These are phyloP conservation scores for Aspergillus hancockii DNA, from an alignment of 495 filamentous ascomycete genomes.

Conservation along the genomic window DNA sequence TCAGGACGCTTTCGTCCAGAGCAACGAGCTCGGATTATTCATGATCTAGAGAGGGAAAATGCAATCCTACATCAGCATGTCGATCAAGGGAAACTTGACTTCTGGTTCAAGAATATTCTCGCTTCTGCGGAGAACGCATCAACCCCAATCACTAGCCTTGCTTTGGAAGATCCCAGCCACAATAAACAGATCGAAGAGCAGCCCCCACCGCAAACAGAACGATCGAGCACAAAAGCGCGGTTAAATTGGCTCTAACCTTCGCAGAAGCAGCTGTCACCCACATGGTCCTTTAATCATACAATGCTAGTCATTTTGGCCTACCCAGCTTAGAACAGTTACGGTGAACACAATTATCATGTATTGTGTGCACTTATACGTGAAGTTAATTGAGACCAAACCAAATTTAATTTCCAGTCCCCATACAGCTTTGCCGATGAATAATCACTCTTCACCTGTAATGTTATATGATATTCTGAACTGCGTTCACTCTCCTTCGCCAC, in stretches of 20 bases:
- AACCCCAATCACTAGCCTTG: not conserved
- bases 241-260: constrained; percentile 22
- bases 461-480: not conserved
- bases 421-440: not conserved
- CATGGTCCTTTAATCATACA: not conserved
- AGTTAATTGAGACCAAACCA: not conserved
- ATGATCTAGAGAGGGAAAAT: constrained; percentile 58
- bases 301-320: not conserved
- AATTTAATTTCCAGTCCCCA: not conserved
- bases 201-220: not conserved
- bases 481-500: not conserved
- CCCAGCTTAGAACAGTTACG: not conserved
- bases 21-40: constrained; percentile 48
- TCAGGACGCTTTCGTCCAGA: constrained; percentile 55
- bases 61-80: constrained; percentile 50
- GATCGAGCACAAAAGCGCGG: constrained; percentile 10
- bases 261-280: not conserved
- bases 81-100: constrained; percentile 58
- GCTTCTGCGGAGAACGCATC: constrained; percentile 23
- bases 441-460: not conserved
- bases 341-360: not conserved
- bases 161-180: not conserved
- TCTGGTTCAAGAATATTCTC: constrained; percentile 58
- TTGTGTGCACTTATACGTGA: not conserved
- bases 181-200: not conserved